Conservation (phyloP, 345 rosid genomes). For the Rhodamnia rubescens region DNA sequence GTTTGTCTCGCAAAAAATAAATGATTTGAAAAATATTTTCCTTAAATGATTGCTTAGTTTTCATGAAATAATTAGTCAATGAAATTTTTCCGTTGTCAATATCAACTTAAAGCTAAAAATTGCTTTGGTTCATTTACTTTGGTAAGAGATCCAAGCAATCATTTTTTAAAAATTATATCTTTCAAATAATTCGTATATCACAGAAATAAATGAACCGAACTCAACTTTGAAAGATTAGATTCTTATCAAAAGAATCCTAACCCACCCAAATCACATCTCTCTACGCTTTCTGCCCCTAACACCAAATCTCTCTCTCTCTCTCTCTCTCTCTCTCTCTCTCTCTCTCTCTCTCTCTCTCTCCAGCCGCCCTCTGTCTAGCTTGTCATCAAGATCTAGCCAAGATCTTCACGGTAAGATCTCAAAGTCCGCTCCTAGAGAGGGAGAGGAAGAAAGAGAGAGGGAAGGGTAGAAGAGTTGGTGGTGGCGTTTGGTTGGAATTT, state of each 20-base stretch:
- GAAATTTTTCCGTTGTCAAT: too few relatives aligned
- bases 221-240: not conserved
- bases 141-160: too few relatives aligned
- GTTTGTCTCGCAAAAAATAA: too few relatives aligned
- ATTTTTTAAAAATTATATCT: too few relatives aligned
- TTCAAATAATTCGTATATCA: too few relatives aligned
- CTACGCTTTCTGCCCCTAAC: not conserved
- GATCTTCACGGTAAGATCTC: not conserved
- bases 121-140: too few relatives aligned
- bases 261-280: not conserved
- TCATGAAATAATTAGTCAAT: not conserved
- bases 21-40: too few relatives aligned
- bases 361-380: not conserved
- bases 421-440: not conserved
- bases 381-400: not conserved
- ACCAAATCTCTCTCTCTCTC: not conserved
- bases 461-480: too few relatives aligned
- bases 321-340: too few relatives aligned
- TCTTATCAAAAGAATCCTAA: not conserved
- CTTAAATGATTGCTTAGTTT: too few relatives aligned
- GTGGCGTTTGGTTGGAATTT: not conserved
- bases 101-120: too few relatives aligned
- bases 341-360: not conserved
- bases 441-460: not conserved
- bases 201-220: too few relatives aligned